Evolutionary conservation across 78 protist genomes (phyloP).

Genomic region (Dictyostelium firmibasis): DNA sequence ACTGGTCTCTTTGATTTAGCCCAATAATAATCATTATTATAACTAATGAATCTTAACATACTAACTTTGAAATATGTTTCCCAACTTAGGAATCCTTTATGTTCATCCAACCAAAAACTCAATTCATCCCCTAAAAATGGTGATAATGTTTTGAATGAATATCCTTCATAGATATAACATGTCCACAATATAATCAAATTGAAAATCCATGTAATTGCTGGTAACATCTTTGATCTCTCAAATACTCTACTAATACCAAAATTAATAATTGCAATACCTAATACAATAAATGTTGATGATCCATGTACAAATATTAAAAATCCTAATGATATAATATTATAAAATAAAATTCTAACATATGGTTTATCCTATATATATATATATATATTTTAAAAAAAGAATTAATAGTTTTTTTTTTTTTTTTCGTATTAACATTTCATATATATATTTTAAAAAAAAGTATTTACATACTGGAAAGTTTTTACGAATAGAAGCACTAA

Average conservation of each 20-base stretch:
- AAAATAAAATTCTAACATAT: slow-evolving; percentile 40
- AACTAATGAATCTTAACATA: slow-evolving; percentile 79
- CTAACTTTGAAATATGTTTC: slow-evolving; percentile 74
- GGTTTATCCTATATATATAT: slow-evolving; percentile 12
- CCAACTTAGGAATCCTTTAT: slow-evolving; percentile 69
- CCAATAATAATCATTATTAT: slow-evolving; percentile 79
- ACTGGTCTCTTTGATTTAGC: slow-evolving; percentile 35
- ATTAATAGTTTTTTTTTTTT: not conserved
- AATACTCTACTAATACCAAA: slow-evolving; percentile 47
- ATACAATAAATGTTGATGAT: slow-evolving; percentile 33
- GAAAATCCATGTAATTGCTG: slow-evolving; percentile 50
- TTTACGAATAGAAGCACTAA: slow-evolving; percentile 25
- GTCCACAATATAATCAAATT: slow-evolving; percentile 55
- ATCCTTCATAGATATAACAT: slow-evolving; percentile 18
- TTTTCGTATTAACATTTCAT: not conserved
- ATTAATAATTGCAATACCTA: slow-evolving; percentile 40
- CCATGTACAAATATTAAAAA: slow-evolving; percentile 77
- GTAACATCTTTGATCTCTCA: slow-evolving; percentile 19
- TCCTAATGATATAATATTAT: slow-evolving; percentile 58
- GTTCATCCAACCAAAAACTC: not conserved
- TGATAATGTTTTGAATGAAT: slow-evolving; percentile 7
- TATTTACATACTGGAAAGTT: slow-evolving; percentile 38
- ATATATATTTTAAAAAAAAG: not conserved
- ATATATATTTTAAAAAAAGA: no score
- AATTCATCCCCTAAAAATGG: not conserved